Evolutionary conservation across 441 rosid genomes (phyloP).

Genomic region (Kokia cookei): DNA sequence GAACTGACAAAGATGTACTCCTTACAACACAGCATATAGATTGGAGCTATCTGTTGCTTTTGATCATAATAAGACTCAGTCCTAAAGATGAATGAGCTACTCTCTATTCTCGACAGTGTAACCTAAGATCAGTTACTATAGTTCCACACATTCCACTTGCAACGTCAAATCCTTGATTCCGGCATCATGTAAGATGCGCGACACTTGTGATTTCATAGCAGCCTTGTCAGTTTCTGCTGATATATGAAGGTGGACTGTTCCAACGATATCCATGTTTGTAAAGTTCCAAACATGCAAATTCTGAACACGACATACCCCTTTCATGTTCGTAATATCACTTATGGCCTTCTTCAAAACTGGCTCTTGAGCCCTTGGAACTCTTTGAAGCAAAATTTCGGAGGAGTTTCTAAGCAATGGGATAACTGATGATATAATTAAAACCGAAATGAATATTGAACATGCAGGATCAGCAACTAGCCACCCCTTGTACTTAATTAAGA

Average conservation of each 20-base stretch:
- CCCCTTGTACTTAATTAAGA: constrained; percentile 84
- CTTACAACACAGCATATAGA: not conserved
- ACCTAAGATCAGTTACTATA: constrained; percentile 1
- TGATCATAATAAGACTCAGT: not conserved
- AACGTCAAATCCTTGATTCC: constrained; percentile 84
- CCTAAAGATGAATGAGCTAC: not conserved
- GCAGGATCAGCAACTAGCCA: constrained; percentile 98
- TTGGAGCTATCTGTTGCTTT: not conserved
- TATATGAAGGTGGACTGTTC: constrained; percentile 69
- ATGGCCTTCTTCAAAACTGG: constrained; percentile 49
- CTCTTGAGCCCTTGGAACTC: constrained; percentile 78
- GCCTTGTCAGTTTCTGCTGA: constrained; percentile 54
- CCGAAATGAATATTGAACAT: constrained; percentile 82
- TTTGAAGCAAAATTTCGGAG: constrained; percentile 81
- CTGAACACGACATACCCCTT: constrained; percentile 60
- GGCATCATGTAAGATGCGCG: constrained; percentile 51
- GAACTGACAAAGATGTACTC: not conserved
- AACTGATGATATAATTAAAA: constrained; percentile 76
- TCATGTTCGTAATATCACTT: constrained; percentile 41
- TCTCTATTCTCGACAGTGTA: not conserved
- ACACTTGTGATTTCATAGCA: constrained; percentile 47
- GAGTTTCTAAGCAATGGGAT: constrained; percentile 85
- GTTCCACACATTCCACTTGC: constrained; percentile 55
- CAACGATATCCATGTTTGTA: constrained; percentile 68
- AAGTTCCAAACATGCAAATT: constrained; percentile 85